Conservation (phyloP, 2,329 filamentous ascomycete genomes). For the Calonectria montana region DNA sequence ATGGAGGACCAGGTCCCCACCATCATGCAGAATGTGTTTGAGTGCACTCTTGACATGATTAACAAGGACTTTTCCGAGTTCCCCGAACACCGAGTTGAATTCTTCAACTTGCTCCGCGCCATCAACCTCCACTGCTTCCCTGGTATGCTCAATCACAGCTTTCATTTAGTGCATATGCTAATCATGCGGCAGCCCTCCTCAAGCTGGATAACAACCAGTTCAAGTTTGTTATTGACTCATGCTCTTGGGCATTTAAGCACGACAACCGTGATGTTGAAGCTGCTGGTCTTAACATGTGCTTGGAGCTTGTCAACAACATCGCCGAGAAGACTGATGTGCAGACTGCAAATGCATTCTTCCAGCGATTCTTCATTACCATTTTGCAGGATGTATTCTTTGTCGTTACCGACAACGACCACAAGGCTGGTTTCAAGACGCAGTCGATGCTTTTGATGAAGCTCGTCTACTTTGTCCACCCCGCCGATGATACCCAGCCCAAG, state of each 20-base stretch:
- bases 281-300: slow-evolving; percentile 96
- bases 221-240: slow-evolving; percentile 99
- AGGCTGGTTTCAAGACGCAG: slow-evolving; percentile 98
- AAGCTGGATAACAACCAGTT: slow-evolving; percentile 97
- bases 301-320: slow-evolving; percentile 97
- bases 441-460: slow-evolving; percentile 93
- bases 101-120: slow-evolving; percentile 95
- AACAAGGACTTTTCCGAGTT: slow-evolving; percentile 99
- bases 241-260: slow-evolving; percentile 99
- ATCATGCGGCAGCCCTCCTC: slow-evolving; percentile 70
- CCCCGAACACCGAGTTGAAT: slow-evolving; percentile 98
- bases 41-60: slow-evolving; percentile 99
- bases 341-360: slow-evolving; percentile 96
- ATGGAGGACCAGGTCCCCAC: slow-evolving; percentile 99
- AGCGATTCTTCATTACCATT: slow-evolving; percentile 95
- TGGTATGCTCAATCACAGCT: slow-evolving; percentile 53
- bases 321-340: slow-evolving; percentile 88
- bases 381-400: slow-evolving; percentile 99
- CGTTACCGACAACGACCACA: slow-evolving; percentile 96
- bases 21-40: slow-evolving; percentile 99
- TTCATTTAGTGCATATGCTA: neutral
- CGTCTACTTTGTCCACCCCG: slow-evolving; percentile 92
- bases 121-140: slow-evolving; percentile 99
- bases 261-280: slow-evolving; percentile 98
- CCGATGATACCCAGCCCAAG: slow-evolving; percentile 78